A percentile compares a stretch with the other conserved stretches of the same genome.
Evolutionary conservation across 2,329 filamentous ascomycete genomes (phyloP).

Genomic region (Arthrobotrys musiformis): DNA sequence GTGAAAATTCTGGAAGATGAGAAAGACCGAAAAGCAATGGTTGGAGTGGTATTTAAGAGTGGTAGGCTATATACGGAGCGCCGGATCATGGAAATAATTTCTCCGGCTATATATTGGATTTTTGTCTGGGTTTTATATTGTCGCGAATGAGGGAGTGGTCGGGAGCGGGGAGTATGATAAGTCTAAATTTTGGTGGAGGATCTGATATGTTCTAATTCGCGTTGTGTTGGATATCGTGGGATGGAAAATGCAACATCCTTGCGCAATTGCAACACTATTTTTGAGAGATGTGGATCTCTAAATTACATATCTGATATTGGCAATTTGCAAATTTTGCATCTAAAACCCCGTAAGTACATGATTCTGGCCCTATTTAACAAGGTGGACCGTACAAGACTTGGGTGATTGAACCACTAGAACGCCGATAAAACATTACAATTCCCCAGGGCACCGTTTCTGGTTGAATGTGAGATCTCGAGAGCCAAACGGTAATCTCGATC

Average conservation of each 20-base stretch:
- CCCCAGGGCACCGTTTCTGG: too few relatives aligned
- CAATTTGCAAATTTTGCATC: too few relatives aligned
- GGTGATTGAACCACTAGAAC: too few relatives aligned
- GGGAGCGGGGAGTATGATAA: not conserved
- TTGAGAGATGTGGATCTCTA: too few relatives aligned
- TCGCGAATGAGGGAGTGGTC: not conserved
- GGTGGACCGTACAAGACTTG: too few relatives aligned
- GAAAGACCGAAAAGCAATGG: slow-evolving; percentile 11
- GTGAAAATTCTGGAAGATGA: slow-evolving; percentile 28
- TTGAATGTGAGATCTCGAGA: too few relatives aligned
- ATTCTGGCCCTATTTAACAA: too few relatives aligned
- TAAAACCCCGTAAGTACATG: too few relatives aligned
- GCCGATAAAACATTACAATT: too few relatives aligned
- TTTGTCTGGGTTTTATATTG: too few relatives aligned
- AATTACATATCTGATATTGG: too few relatives aligned
- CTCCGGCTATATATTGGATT: slow-evolving; percentile 5
- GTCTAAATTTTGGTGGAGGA: slow-evolving; percentile 29
- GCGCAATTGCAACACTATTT: not conserved
- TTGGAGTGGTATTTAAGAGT: not conserved
- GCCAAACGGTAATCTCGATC: too few relatives aligned
- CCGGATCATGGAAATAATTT: slow-evolving; percentile 18
- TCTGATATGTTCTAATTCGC: not conserved
- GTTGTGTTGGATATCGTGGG: slow-evolving; percentile 10
- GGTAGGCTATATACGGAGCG: not conserved
- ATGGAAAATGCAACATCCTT: not conserved